A percentile compares a stretch with the other conserved stretches of the same genome.
These are phyloP conservation scores for Plenodomus lindquistii DNA, from an alignment of 2,329 filamentous ascomycete species.

Conservation along the genomic window DNA sequence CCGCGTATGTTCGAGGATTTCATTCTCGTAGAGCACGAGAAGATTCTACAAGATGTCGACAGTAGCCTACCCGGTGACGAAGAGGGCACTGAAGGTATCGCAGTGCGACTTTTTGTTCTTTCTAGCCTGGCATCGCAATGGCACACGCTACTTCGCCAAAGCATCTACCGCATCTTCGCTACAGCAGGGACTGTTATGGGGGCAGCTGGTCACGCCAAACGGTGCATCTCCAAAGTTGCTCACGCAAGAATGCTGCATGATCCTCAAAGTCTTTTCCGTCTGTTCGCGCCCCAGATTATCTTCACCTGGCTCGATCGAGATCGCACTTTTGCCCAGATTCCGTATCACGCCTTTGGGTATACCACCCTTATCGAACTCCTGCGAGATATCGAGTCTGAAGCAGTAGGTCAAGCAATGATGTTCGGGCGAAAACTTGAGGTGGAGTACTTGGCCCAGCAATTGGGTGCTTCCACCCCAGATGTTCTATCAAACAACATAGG, in stretches of 20 bases:
- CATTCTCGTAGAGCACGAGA: slow-evolving; percentile 80
- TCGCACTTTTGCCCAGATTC: slow-evolving; percentile 62
- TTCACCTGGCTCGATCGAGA: slow-evolving; percentile 84
- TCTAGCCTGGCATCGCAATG: slow-evolving; percentile 78
- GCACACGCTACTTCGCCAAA: slow-evolving; percentile 82
- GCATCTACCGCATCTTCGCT: slow-evolving; percentile 94
- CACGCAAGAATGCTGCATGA: slow-evolving; percentile 65
- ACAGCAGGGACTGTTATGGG: slow-evolving; percentile 72
- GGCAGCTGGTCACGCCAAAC: slow-evolving; percentile 70
- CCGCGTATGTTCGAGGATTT: slow-evolving; percentile 79
- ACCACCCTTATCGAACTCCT: slow-evolving; percentile 69
- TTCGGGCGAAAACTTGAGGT: slow-evolving; percentile 70
- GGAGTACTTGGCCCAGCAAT: slow-evolving; percentile 60
- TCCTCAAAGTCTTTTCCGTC: slow-evolving; percentile 71
- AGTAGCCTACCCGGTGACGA: slow-evolving; percentile 73
- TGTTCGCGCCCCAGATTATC: slow-evolving; percentile 87
- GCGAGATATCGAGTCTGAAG: slow-evolving; percentile 72
- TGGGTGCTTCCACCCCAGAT: slow-evolving; percentile 21
- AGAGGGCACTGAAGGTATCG: slow-evolving; percentile 78
- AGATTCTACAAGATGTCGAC: slow-evolving; percentile 83
- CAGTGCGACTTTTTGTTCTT: slow-evolving; percentile 76
- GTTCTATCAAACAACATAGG: slow-evolving; percentile 68
- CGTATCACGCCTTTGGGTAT: slow-evolving; percentile 86
- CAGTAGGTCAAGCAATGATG: slow-evolving; percentile 81
- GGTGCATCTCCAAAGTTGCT: slow-evolving; percentile 71